A percentile compares a stretch with the other conserved stretches of the same genome.
Evolutionary conservation across 1,284 basidiomycete species (phyloP).

Genomic region (Thecaphora thlaspeos): DNA sequence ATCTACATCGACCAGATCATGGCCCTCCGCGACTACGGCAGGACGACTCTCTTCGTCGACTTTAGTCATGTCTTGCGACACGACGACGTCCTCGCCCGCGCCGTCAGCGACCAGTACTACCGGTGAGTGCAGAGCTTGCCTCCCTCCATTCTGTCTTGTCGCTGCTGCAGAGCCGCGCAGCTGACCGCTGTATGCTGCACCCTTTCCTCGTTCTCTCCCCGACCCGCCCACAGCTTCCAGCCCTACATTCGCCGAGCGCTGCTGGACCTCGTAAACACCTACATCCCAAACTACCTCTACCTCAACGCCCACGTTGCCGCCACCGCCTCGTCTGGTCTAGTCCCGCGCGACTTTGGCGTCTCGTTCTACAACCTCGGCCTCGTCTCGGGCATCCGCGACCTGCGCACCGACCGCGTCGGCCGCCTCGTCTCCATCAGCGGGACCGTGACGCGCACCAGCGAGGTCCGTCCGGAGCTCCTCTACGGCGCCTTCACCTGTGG

Average conservation of each 20-base stretch:
- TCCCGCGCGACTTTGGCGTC: slow-evolving; percentile 90
- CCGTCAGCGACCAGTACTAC: slow-evolving; percentile 77
- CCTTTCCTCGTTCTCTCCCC: neutral
- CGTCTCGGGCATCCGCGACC: slow-evolving; percentile 81
- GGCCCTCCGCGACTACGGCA: slow-evolving; percentile 87
- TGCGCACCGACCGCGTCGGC: slow-evolving; percentile 81
- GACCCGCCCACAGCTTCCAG: slow-evolving; percentile 61
- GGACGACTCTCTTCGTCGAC: slow-evolving; percentile 77
- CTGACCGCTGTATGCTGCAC: too few species aligned
- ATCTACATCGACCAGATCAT: slow-evolving; percentile 94
- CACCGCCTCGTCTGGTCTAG: slow-evolving; percentile 69
- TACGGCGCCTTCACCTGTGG: slow-evolving; percentile 99
- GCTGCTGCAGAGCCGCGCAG: too few species aligned
- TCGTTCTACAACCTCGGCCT: slow-evolving; percentile 79
- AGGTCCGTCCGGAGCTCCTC: slow-evolving; percentile 94
- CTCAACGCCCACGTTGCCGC: slow-evolving; percentile 48
- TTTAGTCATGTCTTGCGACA: slow-evolving; percentile 72
- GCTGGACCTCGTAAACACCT: slow-evolving; percentile 80
- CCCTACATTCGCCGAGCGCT: slow-evolving; percentile 73
- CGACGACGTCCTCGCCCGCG: slow-evolving; percentile 21
- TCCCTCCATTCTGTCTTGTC: too few species aligned
- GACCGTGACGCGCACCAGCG: slow-evolving; percentile 97
- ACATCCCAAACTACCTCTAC: slow-evolving; percentile 65
- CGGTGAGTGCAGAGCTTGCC: slow-evolving; percentile 78
- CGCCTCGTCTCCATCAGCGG: slow-evolving; percentile 92